phyloP scores from a whole-genome alignment of 2,329 filamentous ascomycete species.

The Rhinocladiella similis region DNA sequence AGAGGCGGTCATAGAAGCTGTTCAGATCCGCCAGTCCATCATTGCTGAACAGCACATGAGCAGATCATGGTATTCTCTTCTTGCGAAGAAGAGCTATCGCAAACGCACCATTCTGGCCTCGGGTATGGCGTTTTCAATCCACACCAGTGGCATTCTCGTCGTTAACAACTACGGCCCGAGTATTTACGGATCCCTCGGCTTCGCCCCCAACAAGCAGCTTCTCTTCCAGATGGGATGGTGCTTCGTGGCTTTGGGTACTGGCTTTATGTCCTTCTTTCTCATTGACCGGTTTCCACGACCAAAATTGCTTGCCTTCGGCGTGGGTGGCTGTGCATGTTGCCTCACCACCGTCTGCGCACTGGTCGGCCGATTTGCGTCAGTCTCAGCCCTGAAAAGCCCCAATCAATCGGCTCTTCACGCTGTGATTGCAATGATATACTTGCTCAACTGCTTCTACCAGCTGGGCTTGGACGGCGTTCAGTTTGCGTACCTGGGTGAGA shows the following conservation, averaged over 20 bases:
- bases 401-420: constrained; percentile 35
- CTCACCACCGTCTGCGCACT: constrained; percentile 11
- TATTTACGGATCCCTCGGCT: constrained; percentile 48
- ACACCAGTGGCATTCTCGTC: constrained; percentile 46
- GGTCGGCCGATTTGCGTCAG: constrained; percentile 1
- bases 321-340: constrained; percentile 12
- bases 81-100: constrained; percentile 20
- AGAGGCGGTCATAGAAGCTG: constrained; percentile 5
- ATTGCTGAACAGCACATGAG: constrained; percentile 10
- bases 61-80: constrained; percentile 17
- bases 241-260: constrained; percentile 11
- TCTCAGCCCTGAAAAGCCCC: constrained; percentile 2
- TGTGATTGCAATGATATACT: constrained; percentile 39
- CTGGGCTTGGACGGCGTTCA: constrained; percentile 15
- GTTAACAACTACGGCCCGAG: constrained; percentile 47
- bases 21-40: constrained; percentile 9
- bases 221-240: constrained; percentile 22
- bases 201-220: constrained; percentile 35
- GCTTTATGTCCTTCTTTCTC: constrained; percentile 18
- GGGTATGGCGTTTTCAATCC: constrained; percentile 17
- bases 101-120: constrained; percentile 18
- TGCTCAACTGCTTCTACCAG: constrained; percentile 12
- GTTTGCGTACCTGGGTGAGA: constrained; percentile 17
- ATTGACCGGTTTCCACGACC: constrained; percentile 21
- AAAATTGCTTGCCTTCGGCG: constrained; percentile 15